Evolutionary conservation across 2,329 filamentous ascomycete genomes (phyloP).

Genomic region (Microcyclosporella mali): DNA sequence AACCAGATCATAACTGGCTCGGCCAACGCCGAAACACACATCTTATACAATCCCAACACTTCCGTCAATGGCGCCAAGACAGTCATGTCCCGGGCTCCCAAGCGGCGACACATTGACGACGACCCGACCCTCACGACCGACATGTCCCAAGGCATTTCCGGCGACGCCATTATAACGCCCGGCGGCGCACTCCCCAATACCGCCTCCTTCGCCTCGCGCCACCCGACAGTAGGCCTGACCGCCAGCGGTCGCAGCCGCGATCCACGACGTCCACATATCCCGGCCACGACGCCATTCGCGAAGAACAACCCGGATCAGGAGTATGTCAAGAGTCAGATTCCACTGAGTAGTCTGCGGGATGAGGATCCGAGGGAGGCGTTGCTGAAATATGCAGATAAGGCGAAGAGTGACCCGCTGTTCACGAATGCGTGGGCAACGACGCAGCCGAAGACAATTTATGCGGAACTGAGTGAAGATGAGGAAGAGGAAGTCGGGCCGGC

Average conservation of each 20-base stretch:
- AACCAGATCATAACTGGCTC: conserved; percentile 96
- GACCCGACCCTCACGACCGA: conserved; percentile 83
- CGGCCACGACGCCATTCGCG: conserved; percentile 78
- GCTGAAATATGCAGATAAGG: conserved; percentile 89
- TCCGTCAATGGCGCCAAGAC: conserved; percentile 77
- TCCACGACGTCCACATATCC: conserved; percentile 77
- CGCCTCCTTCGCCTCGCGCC: conserved; percentile 50
- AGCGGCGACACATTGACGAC: conserved; percentile 92
- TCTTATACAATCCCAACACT: conserved; percentile 82
- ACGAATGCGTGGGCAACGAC: conserved; percentile 90
- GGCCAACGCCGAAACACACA: conserved; percentile 79
- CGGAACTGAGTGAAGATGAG: conserved; percentile 81
- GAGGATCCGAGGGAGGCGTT: conserved; percentile 93
- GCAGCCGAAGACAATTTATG: conserved; percentile 87
- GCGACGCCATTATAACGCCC: conserved; percentile 66
- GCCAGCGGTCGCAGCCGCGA: conserved; percentile 71
- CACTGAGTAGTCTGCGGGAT: conserved; percentile 85
- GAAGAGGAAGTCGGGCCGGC: conserved; percentile 64
- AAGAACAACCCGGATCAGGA: conserved; percentile 85
- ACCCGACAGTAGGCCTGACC: conserved; percentile 68
- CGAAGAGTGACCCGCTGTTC: conserved; percentile 87
- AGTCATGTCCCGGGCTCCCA: conserved; percentile 88
- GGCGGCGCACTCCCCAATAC: conserved; percentile 37
- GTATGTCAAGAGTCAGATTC: conserved; percentile 82
- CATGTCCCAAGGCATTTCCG: conserved; percentile 71